Evolutionary conservation across 1,139 yeast genomes (phyloP), one percentile per base, ranked within the genome.

Genomic region (Pichia kudriavzevii): DNA sequence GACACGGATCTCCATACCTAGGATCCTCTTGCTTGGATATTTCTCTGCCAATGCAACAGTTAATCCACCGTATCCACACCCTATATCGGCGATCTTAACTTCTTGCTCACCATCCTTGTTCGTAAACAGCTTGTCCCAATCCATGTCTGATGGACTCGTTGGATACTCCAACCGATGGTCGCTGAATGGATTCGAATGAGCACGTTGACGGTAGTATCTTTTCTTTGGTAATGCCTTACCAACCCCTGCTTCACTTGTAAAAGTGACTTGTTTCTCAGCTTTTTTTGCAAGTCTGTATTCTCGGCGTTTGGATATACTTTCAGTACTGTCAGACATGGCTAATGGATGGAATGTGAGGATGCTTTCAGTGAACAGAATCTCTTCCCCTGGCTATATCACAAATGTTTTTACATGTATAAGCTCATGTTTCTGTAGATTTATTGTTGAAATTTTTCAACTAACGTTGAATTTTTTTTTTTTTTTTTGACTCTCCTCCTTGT

Each of bases 31-130:
- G 4, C 80, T 72, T 1, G 93, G 88, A 45, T 80, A 80, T 36
- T 65, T 75, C 2, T 88, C 82, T 2, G 95, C 81, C 39, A 91
- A 67, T 34, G 85, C 81, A 31, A 83, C 76, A 52, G 85, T 59
- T 41, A 91, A 67, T 0, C 99, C 99, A 32, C 99, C 99, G 57
- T 83, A 91, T 1, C 99, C 99, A 63, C 99, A 91, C 12, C 99
- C 99, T 41, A 91, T 75, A 56, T 91, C 99, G 4, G 97, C 97
- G 38, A 91, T 79, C 38, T 87, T 91, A 11, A 93, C 97, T 56
- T 57, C 33, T 31, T 27, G 34, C 56, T 57, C 33, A 2, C 57
- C 63, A 44, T 74, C n/a, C n/a, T n/a, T 71, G 36, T 58, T 58
- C 48, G 96, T 97, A 50, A 78, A 91, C 39, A 79, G 63, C 49